Evolutionary conservation across 805 yeast species (phyloP), one percentile per base, ranked within the genome.

Genomic region (Jamesozyma spencerorum): DNA sequence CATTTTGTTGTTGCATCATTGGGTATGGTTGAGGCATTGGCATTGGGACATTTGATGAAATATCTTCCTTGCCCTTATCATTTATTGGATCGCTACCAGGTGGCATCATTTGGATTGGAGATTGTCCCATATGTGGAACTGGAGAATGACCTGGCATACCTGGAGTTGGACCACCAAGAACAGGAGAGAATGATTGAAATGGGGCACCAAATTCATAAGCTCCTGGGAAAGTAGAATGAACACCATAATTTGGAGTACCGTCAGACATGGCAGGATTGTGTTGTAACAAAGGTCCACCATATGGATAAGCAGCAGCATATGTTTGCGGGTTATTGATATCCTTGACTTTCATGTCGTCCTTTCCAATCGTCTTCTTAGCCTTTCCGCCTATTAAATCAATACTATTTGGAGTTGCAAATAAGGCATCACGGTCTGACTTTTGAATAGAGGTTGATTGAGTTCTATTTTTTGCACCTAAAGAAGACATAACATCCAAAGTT

Each of bases 231-330:
- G 60, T 58, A 8, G 63, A 58, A 27, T 53, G 56, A 7, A 55
- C 49, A 3, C 57, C 55, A 44, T 50, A 50, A 7, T 44, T 49
- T 30, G 40, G 37, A 12, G 17, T 35, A 28, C 49, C 55, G n/a
- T 56, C 57, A 14, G 56, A 46, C 14, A 54, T 36, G 8, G 54
- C 47, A 8, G 57, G 56, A 31, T 49, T 55, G 13, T 62, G 62
- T 40, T 54, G 63, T 38, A 55, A 39, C 31, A 56, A 39, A 6
- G 63, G 60, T 12, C 62, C 61, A 12, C 56, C 59, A 24, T 56
- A 57, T n/a, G 64, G 59, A 20, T 54, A 54, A 11, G 60, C 63
- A 13, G 62, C 59, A 18, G 59, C 53, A 34, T 55, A 57, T 3
- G 56, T 47, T 17, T 49, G 48, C 8, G 47, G 45, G 20, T 39